These are phyloP conservation scores for Lactifluus rugatus DNA, from an alignment of 768 basidiomycete species.

Conservation along the genomic window DNA sequence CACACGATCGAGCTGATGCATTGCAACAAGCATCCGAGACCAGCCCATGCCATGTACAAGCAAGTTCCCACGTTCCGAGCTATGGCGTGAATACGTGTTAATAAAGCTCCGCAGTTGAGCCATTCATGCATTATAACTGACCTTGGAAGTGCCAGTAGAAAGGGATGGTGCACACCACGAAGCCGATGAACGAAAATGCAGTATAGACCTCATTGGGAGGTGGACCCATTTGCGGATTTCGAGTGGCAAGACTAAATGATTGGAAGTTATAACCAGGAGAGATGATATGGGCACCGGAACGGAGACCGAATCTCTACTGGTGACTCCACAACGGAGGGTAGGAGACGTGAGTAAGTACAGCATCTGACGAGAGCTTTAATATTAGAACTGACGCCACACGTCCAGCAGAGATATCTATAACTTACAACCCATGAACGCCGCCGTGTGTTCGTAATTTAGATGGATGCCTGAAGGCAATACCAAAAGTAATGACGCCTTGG, in stretches of 20 bases:
- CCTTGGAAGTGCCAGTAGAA: constrained; percentile 49
- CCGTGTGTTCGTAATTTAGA: too few species aligned
- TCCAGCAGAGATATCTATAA: not conserved
- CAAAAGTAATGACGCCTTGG: too few species aligned
- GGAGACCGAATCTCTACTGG: too few species aligned
- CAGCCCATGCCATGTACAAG: constrained; percentile 61
- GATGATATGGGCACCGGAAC: too few species aligned
- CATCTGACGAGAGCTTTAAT: too few species aligned
- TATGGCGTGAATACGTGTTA: constrained; percentile 6
- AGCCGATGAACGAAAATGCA: constrained; percentile 36
- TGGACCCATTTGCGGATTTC: not conserved
- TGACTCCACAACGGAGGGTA: too few species aligned
- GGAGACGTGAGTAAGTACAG: too few species aligned
- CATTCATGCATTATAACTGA: not conserved
- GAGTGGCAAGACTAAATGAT: not conserved
- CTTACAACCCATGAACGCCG: too few species aligned
- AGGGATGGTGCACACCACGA: constrained; percentile 40
- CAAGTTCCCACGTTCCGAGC: constrained; percentile 70
- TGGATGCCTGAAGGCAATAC: too few species aligned
- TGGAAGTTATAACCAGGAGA: not conserved
- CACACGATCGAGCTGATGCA: constrained; percentile 66
- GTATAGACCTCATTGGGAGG: constrained; percentile 24
- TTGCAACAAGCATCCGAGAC: constrained; percentile 43
- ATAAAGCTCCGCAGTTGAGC: not conserved
- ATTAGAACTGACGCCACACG: too few species aligned